These are phyloP conservation scores for Lagerstroemia fauriei DNA, from an alignment of 441 rosid genomes.

Conservation along the genomic window DNA sequence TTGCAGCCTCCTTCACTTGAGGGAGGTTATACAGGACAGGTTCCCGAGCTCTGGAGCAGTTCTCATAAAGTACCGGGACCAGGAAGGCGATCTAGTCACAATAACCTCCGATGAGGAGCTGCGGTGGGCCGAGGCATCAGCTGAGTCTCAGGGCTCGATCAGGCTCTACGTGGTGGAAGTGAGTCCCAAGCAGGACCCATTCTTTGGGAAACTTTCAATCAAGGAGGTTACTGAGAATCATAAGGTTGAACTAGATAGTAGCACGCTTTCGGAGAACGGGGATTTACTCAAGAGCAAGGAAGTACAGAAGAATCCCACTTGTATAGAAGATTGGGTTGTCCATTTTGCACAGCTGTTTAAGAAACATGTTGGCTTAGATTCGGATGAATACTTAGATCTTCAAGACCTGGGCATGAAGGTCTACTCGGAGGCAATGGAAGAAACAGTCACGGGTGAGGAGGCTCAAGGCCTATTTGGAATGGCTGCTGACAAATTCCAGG, in stretches of 20 bases:
- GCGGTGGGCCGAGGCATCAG: slow-evolving; percentile 61
- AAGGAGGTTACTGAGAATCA: slow-evolving; percentile 33
- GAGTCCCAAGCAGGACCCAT: slow-evolving; percentile 70
- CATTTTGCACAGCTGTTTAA: slow-evolving; percentile 85
- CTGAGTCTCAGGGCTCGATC: slow-evolving; percentile 59
- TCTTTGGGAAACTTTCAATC: slow-evolving; percentile 43
- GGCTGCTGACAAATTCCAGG: slow-evolving; percentile 89
- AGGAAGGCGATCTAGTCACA: slow-evolving; percentile 89
- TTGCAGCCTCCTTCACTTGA: slow-evolving; percentile 60
- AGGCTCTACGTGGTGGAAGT: slow-evolving; percentile 73
- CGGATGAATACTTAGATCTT: slow-evolving; percentile 86
- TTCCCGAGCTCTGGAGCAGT: slow-evolving; percentile 67
- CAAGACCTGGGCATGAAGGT: slow-evolving; percentile 92
- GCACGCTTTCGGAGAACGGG: slow-evolving; percentile 48
- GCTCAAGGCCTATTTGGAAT: slow-evolving; percentile 80
- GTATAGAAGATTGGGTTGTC: slow-evolving; percentile 77
- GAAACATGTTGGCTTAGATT: slow-evolving; percentile 89
- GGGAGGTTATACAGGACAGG: slow-evolving; percentile 75
- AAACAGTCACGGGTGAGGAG: slow-evolving; percentile 76
- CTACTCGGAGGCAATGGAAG: slow-evolving; percentile 92
- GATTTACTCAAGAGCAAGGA: slow-evolving; percentile 36
- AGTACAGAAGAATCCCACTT: slow-evolving; percentile 44
- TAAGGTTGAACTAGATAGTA: slow-evolving; percentile 34
- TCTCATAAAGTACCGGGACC: slow-evolving; percentile 75
- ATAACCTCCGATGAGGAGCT: slow-evolving; percentile 83